phyloP scores from a whole-genome alignment of 192 early-diverging fungal genomes.

The Coemansia sp. region DNA sequence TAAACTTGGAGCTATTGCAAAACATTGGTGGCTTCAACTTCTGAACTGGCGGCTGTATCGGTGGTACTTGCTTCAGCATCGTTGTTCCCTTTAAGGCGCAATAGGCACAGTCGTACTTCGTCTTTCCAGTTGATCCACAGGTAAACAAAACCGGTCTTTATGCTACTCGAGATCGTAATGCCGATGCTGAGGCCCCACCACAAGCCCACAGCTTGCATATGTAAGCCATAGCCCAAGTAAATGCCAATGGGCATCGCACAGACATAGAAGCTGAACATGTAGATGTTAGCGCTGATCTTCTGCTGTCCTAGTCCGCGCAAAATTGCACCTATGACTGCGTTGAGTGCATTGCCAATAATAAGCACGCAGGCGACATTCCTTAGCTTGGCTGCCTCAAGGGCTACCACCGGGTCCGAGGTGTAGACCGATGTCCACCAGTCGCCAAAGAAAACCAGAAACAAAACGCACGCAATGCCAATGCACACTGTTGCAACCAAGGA shows the following conservation, averaged over 20 bases:
- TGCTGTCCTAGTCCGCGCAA: slow-evolving; percentile 58
- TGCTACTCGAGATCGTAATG: slow-evolving; percentile 28
- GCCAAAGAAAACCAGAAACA: slow-evolving; percentile 7
- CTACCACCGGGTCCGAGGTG: slow-evolving; percentile 69
- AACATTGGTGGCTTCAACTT: not conserved
- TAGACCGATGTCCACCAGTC: slow-evolving; percentile 57
- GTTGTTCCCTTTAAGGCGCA: slow-evolving; percentile 3
- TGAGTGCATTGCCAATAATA: slow-evolving; percentile 60
- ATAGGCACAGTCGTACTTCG: slow-evolving; percentile 39
- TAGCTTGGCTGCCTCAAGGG: slow-evolving; percentile 61
- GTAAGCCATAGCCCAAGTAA: slow-evolving; percentile 52
- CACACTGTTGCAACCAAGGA: slow-evolving; percentile 14
- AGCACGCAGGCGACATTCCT: slow-evolving; percentile 69
- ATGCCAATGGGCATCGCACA: slow-evolving; percentile 57
- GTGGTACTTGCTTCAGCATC: not conserved
- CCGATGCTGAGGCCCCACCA: slow-evolving; percentile 49
- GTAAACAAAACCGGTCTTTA: slow-evolving; percentile 30
- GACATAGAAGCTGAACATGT: slow-evolving; percentile 55
- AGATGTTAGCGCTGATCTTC: slow-evolving; percentile 54
- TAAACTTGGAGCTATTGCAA: not conserved
- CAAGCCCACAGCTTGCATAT: slow-evolving; percentile 38
- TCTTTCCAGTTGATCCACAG: slow-evolving; percentile 26
- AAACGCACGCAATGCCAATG: not conserved
- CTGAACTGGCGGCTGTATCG: not conserved
- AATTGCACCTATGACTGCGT: slow-evolving; percentile 59